Evolutionary conservation across 768 basidiomycete species (phyloP), one percentile per base, ranked within the genome.

Genomic region (Lyophyllum decastes): DNA sequence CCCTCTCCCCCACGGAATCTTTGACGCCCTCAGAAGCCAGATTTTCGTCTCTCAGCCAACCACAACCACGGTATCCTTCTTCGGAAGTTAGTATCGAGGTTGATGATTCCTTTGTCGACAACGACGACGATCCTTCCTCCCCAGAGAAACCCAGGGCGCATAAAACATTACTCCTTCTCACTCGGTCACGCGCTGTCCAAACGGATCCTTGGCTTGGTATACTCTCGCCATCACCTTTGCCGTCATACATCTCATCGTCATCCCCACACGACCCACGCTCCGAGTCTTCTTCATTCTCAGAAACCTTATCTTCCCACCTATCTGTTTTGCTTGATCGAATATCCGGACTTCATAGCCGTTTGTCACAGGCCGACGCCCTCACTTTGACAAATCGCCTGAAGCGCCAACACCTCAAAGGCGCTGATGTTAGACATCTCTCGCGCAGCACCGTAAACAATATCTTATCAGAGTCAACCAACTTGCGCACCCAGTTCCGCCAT

Each of bases 351-450:
- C 64, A 79, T 44, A 76, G 69, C 60, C 76, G 78, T 27, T 79
- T 95, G 57, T 76, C 79, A 25, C 83, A 90, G 60, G 88, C 95
- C 0, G 95, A 98, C 63, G 88, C 95, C 1, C 78, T 89, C 21
- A 94, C 93, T 1, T 78, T 98, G 41, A 93, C 92, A 30, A 91
- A 90, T 61, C 87, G 97, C 25, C 77, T 98, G 25, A 95, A 93
- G 72, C 88, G 94, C 55, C 95, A 98, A 64, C 86, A 95, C 65
- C 79, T 98, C 19, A 83, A 83, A 57, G 89, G 89, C 22, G 90
- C 93, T 9, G 94, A 97, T 63, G 82, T 98, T 27, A 83, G 86
- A 27, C 90, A 97, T 68, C 80, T 98, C 17, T 95, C 94, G 0
- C 86, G 89, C 45, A 84, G 82, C 24, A 97, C 94, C 0, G 80